Evolutionary conservation across 768 basidiomycete genomes (phyloP), one percentile per base, ranked within the genome.

Genomic region (Leccinum subtestaceum): DNA sequence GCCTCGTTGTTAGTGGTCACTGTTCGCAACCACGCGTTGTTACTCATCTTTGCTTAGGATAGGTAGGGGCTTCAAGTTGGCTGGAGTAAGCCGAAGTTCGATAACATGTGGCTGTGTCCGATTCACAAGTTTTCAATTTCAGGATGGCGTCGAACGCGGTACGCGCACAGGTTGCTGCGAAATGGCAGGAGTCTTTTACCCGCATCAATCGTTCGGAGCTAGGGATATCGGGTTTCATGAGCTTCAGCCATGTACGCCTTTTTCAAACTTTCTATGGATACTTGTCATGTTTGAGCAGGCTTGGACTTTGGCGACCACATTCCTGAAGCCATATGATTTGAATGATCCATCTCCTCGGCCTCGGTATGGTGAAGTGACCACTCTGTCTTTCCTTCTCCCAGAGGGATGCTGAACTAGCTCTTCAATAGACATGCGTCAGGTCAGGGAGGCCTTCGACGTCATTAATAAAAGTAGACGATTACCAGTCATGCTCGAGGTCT

Each of bases 171-270:
- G 84, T 88, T 9, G 80, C 83, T 17, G 75, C 85, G 3, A 87
- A 87, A 75, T 89, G 88, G 87, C 84, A 87, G 60, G 84, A 88
- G 19, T 78, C 84, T 2, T 89, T 89, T 68, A 72, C 77, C n/a
- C 80, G 84, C 15, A 75, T 89, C 51, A 89, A 89, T 65, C 76
- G 79, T 29, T 71, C 75, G 13, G 77, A 82, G 36, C 80, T 80
- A 38, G 88, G 87, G 9, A 87, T 89, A 57, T 75, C 83, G 10
- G 87, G 87, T 9, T 76, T 89, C 17, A 75, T 90, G 70, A 72
- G 75, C 7, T 88, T 87, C 69, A 87, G 85, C 62, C 79, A 85
- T 73, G 88, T 86, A 58, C 43, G 61, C 46, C 58, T 54, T 36
- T 36, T 50, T 48, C 5, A 3, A 23, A 32, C 46, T 32, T 19